phyloP scores from a whole-genome alignment of 306 rosid species.

The Carpinus viminea region DNA sequence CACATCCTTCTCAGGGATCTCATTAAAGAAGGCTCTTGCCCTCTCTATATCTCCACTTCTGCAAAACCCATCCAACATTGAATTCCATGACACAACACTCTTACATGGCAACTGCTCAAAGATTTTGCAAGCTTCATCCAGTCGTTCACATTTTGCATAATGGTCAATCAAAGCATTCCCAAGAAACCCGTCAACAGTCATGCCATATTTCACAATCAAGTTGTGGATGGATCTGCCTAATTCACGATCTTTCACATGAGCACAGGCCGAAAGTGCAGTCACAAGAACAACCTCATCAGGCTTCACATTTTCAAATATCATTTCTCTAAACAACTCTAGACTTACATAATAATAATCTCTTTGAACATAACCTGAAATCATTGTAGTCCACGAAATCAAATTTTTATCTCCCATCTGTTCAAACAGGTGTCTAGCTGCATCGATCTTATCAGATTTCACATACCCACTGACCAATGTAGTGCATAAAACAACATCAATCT shows the following conservation, averaged over 20 bases:
- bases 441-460: constrained; percentile 19
- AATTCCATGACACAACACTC: constrained; percentile 29
- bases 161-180: constrained; percentile 31
- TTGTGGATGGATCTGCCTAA: constrained; percentile 31
- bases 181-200: constrained; percentile 23
- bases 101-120: constrained; percentile 24
- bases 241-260: constrained; percentile 7
- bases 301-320: constrained; percentile 14
- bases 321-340: constrained; percentile 27
- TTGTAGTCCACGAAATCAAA: constrained; percentile 32
- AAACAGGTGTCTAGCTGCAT: constrained; percentile 28
- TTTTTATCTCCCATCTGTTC: constrained; percentile 27
- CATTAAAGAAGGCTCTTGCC: constrained; percentile 24
- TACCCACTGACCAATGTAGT: constrained; percentile 31
- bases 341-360: constrained; percentile 14
- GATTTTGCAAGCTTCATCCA: constrained; percentile 13
- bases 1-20: constrained; percentile 33
- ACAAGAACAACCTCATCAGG: constrained; percentile 31
- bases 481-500: constrained; percentile 25
- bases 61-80: constrained; percentile 37
- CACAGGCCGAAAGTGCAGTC: constrained; percentile 28
- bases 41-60: constrained; percentile 26
- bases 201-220: constrained; percentile 19
- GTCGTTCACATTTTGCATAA: constrained; percentile 21
- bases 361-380: constrained; percentile 37